Conservation (phyloP, 176 grass and related monocot genomes). For the Tillandsia fasciculata region DNA sequence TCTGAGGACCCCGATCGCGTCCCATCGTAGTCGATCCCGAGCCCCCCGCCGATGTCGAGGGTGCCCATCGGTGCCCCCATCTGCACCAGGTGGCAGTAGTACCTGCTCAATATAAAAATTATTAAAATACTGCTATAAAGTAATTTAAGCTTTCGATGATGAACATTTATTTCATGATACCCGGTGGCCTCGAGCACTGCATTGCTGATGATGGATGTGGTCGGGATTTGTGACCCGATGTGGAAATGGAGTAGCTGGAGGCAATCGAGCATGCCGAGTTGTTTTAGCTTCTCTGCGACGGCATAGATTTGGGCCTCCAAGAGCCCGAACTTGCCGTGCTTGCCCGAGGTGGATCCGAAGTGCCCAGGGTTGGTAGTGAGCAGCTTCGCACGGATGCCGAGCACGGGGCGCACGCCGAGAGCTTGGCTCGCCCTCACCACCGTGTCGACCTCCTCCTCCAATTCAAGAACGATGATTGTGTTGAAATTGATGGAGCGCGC, state of each 20-base stretch:
- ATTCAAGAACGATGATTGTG: constrained; percentile 20
- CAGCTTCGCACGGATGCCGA: constrained; percentile 17
- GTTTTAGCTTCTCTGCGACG: constrained; percentile 10
- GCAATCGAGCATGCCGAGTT: background rate
- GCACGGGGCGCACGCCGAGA: background rate
- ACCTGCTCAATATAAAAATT: background rate
- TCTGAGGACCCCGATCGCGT: constrained; percentile 8
- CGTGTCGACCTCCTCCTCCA: constrained; percentile 29
- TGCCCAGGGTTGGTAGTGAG: constrained; percentile 4
- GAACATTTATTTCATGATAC: no score
- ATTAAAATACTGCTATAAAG: no score
- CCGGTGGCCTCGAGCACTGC: constrained; percentile 10
- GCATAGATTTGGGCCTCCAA: constrained; percentile 7
- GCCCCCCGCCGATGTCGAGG: constrained; percentile 13
- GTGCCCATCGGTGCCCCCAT: constrained; percentile 16
- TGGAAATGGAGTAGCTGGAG: constrained; percentile 29
- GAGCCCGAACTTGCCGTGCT: constrained; percentile 27
- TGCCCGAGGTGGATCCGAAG: constrained; percentile 13
- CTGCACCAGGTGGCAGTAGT: constrained; percentile 8
- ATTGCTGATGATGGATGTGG: background rate
- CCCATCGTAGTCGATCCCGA: constrained; percentile 21
- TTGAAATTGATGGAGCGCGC: no score
- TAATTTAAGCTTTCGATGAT: no score
- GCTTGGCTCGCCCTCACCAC: background rate
- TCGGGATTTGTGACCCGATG: constrained; percentile 25